Base-by-base conservation (phyloP, 768 basidiomycete species). In the Pseudohyphozyma bogoriensis region DNA sequence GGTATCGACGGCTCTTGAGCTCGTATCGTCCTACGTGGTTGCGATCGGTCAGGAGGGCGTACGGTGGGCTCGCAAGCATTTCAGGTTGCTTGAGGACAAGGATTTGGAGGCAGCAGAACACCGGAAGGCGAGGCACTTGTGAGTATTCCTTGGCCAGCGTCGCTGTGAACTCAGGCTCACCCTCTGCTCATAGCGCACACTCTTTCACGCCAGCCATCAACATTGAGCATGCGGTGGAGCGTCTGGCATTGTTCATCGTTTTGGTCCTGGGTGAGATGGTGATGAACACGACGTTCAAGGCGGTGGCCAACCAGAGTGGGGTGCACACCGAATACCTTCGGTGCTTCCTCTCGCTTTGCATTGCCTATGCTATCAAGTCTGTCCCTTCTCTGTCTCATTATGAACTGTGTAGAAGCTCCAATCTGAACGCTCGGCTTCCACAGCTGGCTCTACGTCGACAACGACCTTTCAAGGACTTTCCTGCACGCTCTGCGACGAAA, bases 371-470 rank as follows among this genome's bases (percentile, higher is more conserved):
- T 16, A n/a, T 55, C 22, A 46, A 47, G 39, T 40, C n/a, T n/a
- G 39, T 40, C 39, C 39, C n/a, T n/a, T n/a, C n/a, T n/a, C n/a
- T 40, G 6, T 15, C 4, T 16, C 39, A 5, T 40, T 6, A 6
- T 15, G 13, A 15, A 15, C 16, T 6, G 4, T 6, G 6, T 4
- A 15, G n/a, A 15, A n/a, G 6, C 6, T 6, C 7, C 39, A n/a
- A n/a, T n/a, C n/a, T 15, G n/a, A 6, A 15, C 56, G 36, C 55
- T 55, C 4, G 57, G 56, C 55, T 56, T 56, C 33, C 44, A 52
- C 26, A 55, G 29, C 31, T 64, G 63, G 63, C 31, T 62, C n/a
- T 67, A 57, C 51, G 59, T 40, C 28, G 63, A 59, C 45, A 18
- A 40, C 2, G 58, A 60, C 26, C 55, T 29, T 13, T 36, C 39